phyloP scores from a whole-genome alignment of 2,329 filamentous ascomycete genomes.

The Pyrenochaeta sp. region DNA sequence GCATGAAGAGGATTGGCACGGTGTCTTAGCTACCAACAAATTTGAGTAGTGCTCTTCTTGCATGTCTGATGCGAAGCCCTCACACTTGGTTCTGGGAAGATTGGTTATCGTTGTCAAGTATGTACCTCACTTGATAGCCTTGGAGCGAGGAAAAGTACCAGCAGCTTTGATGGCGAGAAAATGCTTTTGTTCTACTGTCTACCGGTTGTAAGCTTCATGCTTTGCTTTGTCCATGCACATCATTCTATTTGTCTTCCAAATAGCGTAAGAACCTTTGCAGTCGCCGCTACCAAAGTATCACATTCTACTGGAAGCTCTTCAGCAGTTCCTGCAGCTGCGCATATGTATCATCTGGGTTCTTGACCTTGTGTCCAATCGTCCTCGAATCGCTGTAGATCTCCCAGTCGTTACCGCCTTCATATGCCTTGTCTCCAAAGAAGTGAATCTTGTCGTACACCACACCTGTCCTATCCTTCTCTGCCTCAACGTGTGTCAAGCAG shows the following conservation, averaged over 20 bases:
- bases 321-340: slow-evolving; percentile 83
- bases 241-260: neutral
- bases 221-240: neutral
- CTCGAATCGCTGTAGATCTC: slow-evolving; percentile 88
- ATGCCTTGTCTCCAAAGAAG: slow-evolving; percentile 98
- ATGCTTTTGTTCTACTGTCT: neutral
- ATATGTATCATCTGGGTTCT: slow-evolving; percentile 82
- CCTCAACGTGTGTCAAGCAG: slow-evolving; percentile 86
- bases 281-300: neutral
- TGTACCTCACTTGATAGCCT: too few relatives aligned
- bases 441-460: slow-evolving; percentile 87
- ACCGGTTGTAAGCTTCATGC: neutral
- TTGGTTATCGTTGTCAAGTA: too few relatives aligned
- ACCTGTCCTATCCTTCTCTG: slow-evolving; percentile 73
- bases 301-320: slow-evolving; percentile 29
- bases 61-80: too few relatives aligned
- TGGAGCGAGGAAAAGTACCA: too few relatives aligned
- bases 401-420: slow-evolving; percentile 90
- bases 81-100: too few relatives aligned
- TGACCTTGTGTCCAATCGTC: slow-evolving; percentile 86
- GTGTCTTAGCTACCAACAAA: too few relatives aligned
- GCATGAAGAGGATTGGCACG: too few relatives aligned
- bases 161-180: neutral
- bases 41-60: too few relatives aligned
- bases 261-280: neutral